Evolutionary conservation across 805 yeast genomes (phyloP).

Genomic region (Lachancea quebecensis): DNA sequence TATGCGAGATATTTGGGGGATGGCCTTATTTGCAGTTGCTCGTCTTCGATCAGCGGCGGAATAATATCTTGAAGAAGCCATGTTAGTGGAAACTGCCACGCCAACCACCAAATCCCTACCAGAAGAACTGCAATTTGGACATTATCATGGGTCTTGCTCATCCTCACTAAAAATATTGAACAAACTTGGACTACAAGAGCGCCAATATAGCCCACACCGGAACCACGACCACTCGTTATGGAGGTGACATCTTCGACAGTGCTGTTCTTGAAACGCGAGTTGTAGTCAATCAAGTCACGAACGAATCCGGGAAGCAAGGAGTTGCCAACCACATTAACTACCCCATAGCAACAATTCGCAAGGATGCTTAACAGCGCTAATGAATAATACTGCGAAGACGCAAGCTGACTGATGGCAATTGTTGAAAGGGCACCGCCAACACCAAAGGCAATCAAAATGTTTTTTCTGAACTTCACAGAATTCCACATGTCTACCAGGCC

Average conservation of each 20-base stretch:
- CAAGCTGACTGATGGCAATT: slow-evolving; percentile 35
- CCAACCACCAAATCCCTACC: slow-evolving; percentile 74
- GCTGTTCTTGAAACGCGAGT: slow-evolving; percentile 14
- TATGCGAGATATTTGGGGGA: slow-evolving; percentile 35
- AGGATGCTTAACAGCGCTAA: slow-evolving; percentile 47
- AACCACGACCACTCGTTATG: slow-evolving; percentile 58
- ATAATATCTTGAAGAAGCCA: slow-evolving; percentile 34
- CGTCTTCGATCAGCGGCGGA: slow-evolving; percentile 1
- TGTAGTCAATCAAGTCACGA: slow-evolving; percentile 31
- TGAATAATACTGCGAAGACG: slow-evolving; percentile 25
- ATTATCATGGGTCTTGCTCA: slow-evolving; percentile 17
- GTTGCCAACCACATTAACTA: slow-evolving; percentile 73
- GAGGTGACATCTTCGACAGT: slow-evolving; percentile 31
- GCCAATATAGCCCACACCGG: slow-evolving; percentile 62
- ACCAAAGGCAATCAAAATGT: slow-evolving; percentile 50
- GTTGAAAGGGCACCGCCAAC: slow-evolving; percentile 52
- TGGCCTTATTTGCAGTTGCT: slow-evolving; percentile 4
- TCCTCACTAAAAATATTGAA: slow-evolving; percentile 45
- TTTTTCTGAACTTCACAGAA: slow-evolving; percentile 43
- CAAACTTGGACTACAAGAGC: slow-evolving; percentile 60
- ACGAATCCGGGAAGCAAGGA: slow-evolving; percentile 62
- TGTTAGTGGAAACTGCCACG: slow-evolving; percentile 58
- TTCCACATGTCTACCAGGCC: slow-evolving; percentile 60
- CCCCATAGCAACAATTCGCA: slow-evolving; percentile 68
- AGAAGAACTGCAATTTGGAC: slow-evolving; percentile 52